phyloP scores from a whole-genome alignment of 345 rosid genomes.

The Sisymbrium irio region DNA sequence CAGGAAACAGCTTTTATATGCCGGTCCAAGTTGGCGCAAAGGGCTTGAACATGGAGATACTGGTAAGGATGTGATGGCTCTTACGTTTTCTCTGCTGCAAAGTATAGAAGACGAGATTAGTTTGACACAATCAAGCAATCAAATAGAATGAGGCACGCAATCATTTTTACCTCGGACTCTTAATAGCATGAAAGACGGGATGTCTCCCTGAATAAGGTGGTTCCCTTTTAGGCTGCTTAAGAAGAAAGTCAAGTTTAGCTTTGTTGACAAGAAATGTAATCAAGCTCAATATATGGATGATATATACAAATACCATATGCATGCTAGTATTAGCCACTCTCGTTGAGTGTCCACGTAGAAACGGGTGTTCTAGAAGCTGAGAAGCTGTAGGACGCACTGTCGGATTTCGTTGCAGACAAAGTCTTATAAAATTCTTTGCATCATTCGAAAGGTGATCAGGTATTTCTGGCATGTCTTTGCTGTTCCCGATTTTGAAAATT shows the following conservation, averaged over 20 bases:
- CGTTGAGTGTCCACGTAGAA: slow-evolving; percentile 59
- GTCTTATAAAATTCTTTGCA: slow-evolving; percentile 70
- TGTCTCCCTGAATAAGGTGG: slow-evolving; percentile 54
- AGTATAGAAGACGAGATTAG: background rate
- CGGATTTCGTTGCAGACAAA: slow-evolving; percentile 88
- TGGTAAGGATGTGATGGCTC: slow-evolving; percentile 75
- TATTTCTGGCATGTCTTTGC: slow-evolving; percentile 87
- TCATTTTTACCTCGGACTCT: slow-evolving; percentile 56
- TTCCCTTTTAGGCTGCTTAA: slow-evolving; percentile 69
- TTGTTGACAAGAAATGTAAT: background rate
- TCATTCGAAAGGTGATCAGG: slow-evolving; percentile 89
- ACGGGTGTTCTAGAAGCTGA: slow-evolving; percentile 76
- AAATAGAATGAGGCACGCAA: slow-evolving; percentile 13
- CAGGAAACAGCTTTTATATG: slow-evolving; percentile 61
- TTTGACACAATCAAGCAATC: slow-evolving; percentile 6
- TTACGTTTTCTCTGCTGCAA: slow-evolving; percentile 62
- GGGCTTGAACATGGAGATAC: slow-evolving; percentile 96
- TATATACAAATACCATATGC: slow-evolving; percentile 44
- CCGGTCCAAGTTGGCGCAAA: slow-evolving; percentile 56
- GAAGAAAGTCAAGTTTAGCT: slow-evolving; percentile 11
- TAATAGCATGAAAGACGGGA: slow-evolving; percentile 39
- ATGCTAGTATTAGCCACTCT: slow-evolving; percentile 48
- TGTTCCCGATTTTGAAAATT: slow-evolving; percentile 93
- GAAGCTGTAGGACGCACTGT: slow-evolving; percentile 75
- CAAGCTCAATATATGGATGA: slow-evolving; percentile 4